Conservation (phyloP, 2,329 filamentous ascomycete species). For the Lojkania enalia region DNA sequence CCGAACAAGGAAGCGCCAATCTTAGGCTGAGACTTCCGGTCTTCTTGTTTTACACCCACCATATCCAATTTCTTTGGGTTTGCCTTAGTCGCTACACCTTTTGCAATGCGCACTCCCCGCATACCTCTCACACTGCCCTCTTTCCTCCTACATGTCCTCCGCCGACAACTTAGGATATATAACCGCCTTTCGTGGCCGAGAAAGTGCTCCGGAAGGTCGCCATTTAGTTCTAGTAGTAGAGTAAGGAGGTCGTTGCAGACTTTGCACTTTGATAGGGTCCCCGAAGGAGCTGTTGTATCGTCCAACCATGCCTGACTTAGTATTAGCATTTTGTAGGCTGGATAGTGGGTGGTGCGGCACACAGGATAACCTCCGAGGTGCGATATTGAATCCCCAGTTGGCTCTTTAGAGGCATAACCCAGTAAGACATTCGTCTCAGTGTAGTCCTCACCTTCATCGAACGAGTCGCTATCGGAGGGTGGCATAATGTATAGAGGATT, state of each 20-base stretch:
- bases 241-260: conserved; percentile 83
- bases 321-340: conserved; percentile 16
- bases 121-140: conserved; percentile 78
- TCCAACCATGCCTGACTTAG: conserved; percentile 74
- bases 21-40: conserved; percentile 48
- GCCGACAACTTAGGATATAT: conserved; percentile 82
- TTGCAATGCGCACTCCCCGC: conserved; percentile 65
- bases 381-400: conserved; percentile 80
- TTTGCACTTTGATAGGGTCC: conserved; percentile 79
- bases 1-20: conserved; percentile 74
- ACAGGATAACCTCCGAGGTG: conserved; percentile 87
- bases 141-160: conserved; percentile 78
- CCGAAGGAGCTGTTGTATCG: conserved; percentile 69
- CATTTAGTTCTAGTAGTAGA: conserved; percentile 87
- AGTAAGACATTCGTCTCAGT: conserved; percentile 86
- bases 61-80: conserved; percentile 22
- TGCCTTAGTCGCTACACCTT: conserved; percentile 32
- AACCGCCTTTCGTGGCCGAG: conserved; percentile 84
- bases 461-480: conserved; percentile 85
- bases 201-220: conserved; percentile 83
- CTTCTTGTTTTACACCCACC: conserved; percentile 26
- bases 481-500: conserved; percentile 69
- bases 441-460: conserved; percentile 65
- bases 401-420: conserved; percentile 82
- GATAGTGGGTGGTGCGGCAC: conserved; percentile 43